Evolutionary conservation across 345 rosid genomes (phyloP).

Genomic region (rapeseed (Brassica napus)): Da-Ae NC_063439.1:25419501-25420000

Average conservation of each 20-base stretch:
- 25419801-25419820: constrained; percentile 86
- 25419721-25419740: constrained; percentile 1
- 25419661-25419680: constrained; percentile 43
- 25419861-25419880: constrained; percentile 99
- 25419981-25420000: constrained; percentile 54
- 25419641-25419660: constrained; percentile 18
- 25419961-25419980: constrained; percentile 61
- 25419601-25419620: constrained; percentile 37
- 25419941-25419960: constrained; percentile 36
- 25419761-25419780: constrained; percentile 70
- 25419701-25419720: constrained; percentile 20
- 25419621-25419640: background rate
- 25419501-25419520: constrained; percentile 49
- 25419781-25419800: constrained; percentile 86
- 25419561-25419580: constrained; percentile 45
- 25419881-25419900: constrained; percentile 74
- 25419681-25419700: constrained; percentile 34
- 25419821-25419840: constrained; percentile 63
- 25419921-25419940: constrained; percentile 38
- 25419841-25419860: constrained; percentile 95
- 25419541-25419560: constrained; percentile 30
- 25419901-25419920: constrained; percentile 7
- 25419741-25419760: constrained; percentile 52
- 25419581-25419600: constrained; percentile 56
- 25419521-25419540: constrained; percentile 51